These are phyloP conservation scores for Scolecobasidium constrictum DNA, from an alignment of 2,329 filamentous ascomycete genomes.

Conservation along the genomic window DNA sequence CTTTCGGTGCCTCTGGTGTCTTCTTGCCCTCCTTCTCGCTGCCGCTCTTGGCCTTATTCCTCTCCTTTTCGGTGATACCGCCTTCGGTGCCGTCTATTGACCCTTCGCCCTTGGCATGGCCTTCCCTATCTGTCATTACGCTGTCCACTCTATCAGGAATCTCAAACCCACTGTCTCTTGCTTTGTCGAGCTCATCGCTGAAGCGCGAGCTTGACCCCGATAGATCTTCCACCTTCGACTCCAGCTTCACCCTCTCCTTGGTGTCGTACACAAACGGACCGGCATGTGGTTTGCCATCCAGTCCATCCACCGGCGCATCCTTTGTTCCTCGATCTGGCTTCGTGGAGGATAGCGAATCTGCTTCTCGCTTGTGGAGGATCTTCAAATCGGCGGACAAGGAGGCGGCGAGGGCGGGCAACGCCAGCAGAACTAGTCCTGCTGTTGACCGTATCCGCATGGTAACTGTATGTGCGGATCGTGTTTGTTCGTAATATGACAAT, in stretches of 20 bases:
- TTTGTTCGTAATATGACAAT: not conserved
- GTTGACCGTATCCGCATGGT: constrained; percentile 7
- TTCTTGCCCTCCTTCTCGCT: constrained; percentile 52
- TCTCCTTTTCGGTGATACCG: constrained; percentile 79
- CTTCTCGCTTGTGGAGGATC: constrained; percentile 16
- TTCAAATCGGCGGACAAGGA: constrained; percentile 28
- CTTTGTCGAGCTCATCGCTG: constrained; percentile 22
- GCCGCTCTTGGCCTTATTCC: constrained; percentile 60
- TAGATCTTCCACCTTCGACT: constrained; percentile 26
- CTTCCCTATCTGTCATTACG: constrained; percentile 84
- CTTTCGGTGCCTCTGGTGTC: constrained; percentile 10
- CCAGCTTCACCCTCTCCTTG: constrained; percentile 19
- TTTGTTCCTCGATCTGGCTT: constrained; percentile 45
- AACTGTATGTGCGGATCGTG: not conserved
- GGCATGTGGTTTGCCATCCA: constrained; percentile 85
- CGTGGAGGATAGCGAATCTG: constrained; percentile 14
- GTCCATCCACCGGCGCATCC: constrained; percentile 81
- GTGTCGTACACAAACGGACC: constrained; percentile 60
- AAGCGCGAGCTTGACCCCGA: constrained; percentile 21
- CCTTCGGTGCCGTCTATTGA: constrained; percentile 79
- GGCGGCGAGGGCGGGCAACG: constrained; percentile 46
- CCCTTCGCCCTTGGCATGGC: constrained; percentile 58
- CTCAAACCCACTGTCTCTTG: constrained; percentile 20
- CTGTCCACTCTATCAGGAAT: constrained; percentile 54
- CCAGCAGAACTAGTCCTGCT: constrained; percentile 45